Base-by-base conservation (phyloP, 495 filamentous ascomycete species). In the Glarea lozoyensis region DNA sequence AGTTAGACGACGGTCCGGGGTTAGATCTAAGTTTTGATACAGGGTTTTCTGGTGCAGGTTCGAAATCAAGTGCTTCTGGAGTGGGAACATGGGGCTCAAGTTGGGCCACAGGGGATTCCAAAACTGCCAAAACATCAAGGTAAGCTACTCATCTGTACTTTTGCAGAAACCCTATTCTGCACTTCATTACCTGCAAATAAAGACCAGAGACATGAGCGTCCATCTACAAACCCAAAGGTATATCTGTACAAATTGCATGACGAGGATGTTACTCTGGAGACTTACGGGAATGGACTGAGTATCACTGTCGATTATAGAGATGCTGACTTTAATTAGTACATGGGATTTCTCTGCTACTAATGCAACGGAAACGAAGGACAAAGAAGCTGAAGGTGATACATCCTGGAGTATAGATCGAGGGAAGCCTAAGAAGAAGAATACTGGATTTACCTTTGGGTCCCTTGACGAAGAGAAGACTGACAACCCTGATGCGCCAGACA, bases 401-500 rank as follows among this genome's bases (percentile, higher is more conserved):
- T 65, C 61, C 38, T 71, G 67, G 70, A 59, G 58, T 42, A 40
- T 58, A 42, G 55, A 64, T 40, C 46, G 55, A 3, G 38, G 52
- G 12, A 68, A 69, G 33, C 52, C 60, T n/a, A 70, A 67, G 46
- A 70, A 69, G 56, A 66, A 65, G 44, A 56, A 49, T n/a, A 27
- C 38, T 10, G 30, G 37, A 0, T 43, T 53, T 29, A 53, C 62
- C 17, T 68, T 70, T 43, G 68, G 67, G 10, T 33, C 45, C 31
- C 46, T 60, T n/a, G 63, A 61, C 38, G 63, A 59, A 32, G 21
- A 47, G 5, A 56, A 42, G 16, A 39, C 40, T 12, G 34, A 39
- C 10, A 46, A 53, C 9, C 43, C 54, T n/a, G 50, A 53, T 39
- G 42, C 47, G 9, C 37, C 35, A 57, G 42, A 30, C 34, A 29